phyloP scores from a whole-genome alignment of 805 yeast species.

The Wickerhamomyces sydowiorum region DNA sequence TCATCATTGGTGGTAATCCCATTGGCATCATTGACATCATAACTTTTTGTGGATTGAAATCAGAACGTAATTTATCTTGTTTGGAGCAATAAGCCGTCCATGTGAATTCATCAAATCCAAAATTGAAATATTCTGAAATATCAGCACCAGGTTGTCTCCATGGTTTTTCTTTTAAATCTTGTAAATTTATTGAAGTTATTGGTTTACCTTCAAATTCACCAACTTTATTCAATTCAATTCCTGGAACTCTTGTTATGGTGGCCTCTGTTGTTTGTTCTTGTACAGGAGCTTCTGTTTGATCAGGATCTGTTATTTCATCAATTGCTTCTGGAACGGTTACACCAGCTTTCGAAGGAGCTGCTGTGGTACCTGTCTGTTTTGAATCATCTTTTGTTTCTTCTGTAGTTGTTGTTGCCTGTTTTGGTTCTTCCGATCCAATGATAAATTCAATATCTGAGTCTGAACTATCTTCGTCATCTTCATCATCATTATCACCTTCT shows the following conservation, averaged over 20 bases:
- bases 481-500: slow-evolving; percentile 39
- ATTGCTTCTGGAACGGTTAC: slow-evolving; percentile 27
- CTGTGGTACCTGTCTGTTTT: slow-evolving; percentile 1
- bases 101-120: slow-evolving; percentile 92
- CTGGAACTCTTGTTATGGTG: slow-evolving; percentile 31
- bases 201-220: slow-evolving; percentile 79
- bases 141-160: slow-evolving; percentile 99
- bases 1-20: slow-evolving; percentile 30
- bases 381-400: slow-evolving; percentile 12
- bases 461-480: slow-evolving; percentile 41
- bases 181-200: slow-evolving; percentile 72
- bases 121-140: slow-evolving; percentile 89
- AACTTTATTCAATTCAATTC: slow-evolving; percentile 64
- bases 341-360: slow-evolving; percentile 21
- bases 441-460: slow-evolving; percentile 82
- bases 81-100: slow-evolving; percentile 91
- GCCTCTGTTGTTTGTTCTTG: slow-evolving; percentile 29
- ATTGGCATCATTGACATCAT: slow-evolving; percentile 54
- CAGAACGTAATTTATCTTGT: slow-evolving; percentile 76
- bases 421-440: slow-evolving; percentile 41
- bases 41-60: slow-evolving; percentile 76
- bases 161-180: slow-evolving; percentile 86
- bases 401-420: slow-evolving; percentile 13
- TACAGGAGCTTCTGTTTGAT: slow-evolving; percentile 16
- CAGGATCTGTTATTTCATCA: slow-evolving; percentile 29